phyloP scores from a whole-genome alignment of 805 yeast species.

The Jamesozyma gamospora region DNA sequence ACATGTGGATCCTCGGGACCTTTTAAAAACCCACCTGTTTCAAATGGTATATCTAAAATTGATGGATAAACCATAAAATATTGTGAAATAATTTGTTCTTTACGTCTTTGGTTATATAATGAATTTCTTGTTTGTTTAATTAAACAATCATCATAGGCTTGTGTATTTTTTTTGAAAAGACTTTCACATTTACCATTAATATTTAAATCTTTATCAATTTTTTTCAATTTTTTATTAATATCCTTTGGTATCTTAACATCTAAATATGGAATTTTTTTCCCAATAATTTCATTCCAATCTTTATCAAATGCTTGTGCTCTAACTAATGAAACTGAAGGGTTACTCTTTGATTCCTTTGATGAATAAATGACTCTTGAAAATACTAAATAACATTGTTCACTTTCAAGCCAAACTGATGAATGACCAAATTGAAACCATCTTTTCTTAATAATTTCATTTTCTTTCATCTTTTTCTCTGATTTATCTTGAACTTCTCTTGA shows the following conservation, averaged over 20 bases:
- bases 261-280: constrained; percentile 19
- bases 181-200: constrained; percentile 10
- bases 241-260: constrained; percentile 20
- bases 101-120: constrained; percentile 10
- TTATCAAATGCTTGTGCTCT: constrained; percentile 37
- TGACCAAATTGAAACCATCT: constrained; percentile 33
- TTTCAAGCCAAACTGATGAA: constrained; percentile 42
- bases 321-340: constrained; percentile 26
- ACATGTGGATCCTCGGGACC: constrained; percentile 9
- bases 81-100: constrained; percentile 3
- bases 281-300: constrained; percentile 33
- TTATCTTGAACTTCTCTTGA: constrained; percentile 1
- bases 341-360: background rate
- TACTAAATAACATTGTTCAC: constrained; percentile 40
- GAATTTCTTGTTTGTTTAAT: constrained; percentile 9
- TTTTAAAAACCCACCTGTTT: background rate
- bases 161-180: constrained; percentile 11
- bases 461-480: constrained; percentile 6
- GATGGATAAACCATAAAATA: constrained; percentile 6
- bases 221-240: constrained; percentile 22
- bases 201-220: constrained; percentile 15
- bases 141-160: constrained; percentile 14
- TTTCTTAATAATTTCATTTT: constrained; percentile 5
- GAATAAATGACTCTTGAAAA: constrained; percentile 26
- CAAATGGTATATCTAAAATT: constrained; percentile 2